Base-by-base conservation (phyloP, 2,329 filamentous ascomycete genomes). In the Pseudonectria buxi region DNA sequence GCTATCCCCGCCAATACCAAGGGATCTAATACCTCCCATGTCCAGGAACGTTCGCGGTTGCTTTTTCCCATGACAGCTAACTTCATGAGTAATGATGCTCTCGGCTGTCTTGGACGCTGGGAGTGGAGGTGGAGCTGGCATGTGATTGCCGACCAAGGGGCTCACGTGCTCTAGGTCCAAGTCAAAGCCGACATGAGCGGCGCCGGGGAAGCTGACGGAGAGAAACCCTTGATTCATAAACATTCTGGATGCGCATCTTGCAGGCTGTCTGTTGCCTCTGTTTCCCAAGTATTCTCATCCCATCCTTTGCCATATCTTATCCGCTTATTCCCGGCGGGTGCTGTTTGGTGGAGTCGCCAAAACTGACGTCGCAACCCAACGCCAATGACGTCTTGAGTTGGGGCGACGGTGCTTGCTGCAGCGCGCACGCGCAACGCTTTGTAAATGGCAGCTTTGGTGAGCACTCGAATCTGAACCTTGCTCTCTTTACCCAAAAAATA, bases 401-500 rank as follows among this genome's bases (percentile, higher is more conserved):
- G 44, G 45, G 46, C 44, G 43, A 47, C 42, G 37, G 46, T 46
- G 38, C 42, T 45, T 42, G 18, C 18, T 22, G 5, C 5, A 22
- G 18, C 18, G 37, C 41, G 32, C 39, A 32, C 32, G 37, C 47
- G 43, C 35, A 44, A 46, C 47, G 42, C 44, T 38, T 44, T 49
- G 51, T 55, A 47, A 40, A 60, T 60, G 57, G 57, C 57, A 46
- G 57, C 57, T 36, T 50, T 60, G 50, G 57, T 60, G 44, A 61
- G 57, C 49, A 15, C 11, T 27, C n/a, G 24, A 14, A 25, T n/a
- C 14, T 27, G 14, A n/a, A n/a, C n/a, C n/a, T n/a, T n/a, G n/a
- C n/a, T n/a, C n/a, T n/a, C n/a, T n/a, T n/a, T n/a, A n/a, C n/a
- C n/a, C n/a, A n/a, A n/a, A n/a, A n/a, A n/a, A n/a, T n/a, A n/a